A percentile compares a stretch with the other conserved stretches of the same genome.
These are phyloP conservation scores for Chaetomidium leptoderma DNA, from an alignment of 495 filamentous ascomycete genomes.

Conservation along the genomic window DNA sequence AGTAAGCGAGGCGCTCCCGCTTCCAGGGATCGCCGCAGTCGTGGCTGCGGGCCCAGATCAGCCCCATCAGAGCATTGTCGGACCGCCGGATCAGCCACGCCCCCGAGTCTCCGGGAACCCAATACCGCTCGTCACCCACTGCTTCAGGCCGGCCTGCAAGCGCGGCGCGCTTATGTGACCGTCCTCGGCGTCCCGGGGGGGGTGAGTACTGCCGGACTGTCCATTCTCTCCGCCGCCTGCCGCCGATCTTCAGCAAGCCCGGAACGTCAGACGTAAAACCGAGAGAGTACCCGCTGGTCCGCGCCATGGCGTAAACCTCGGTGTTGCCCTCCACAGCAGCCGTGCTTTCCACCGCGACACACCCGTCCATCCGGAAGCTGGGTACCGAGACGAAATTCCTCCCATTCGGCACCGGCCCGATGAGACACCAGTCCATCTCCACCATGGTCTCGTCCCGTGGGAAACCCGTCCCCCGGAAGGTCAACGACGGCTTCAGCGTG, in stretches of 20 bases:
- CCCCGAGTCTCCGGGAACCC: slow-evolving; percentile 21
- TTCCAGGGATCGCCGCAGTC: slow-evolving; percentile 7
- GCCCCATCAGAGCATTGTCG: slow-evolving; percentile 17
- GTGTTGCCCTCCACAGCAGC: slow-evolving; percentile 16
- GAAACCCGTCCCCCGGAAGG: slow-evolving; percentile 8
- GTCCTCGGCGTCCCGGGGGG: not conserved
- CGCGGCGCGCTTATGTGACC: not conserved
- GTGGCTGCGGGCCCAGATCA: slow-evolving; percentile 22
- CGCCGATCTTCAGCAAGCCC: slow-evolving; percentile 12
- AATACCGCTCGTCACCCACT: slow-evolving; percentile 20
- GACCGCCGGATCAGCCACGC: slow-evolving; percentile 22
- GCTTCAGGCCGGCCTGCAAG: slow-evolving; percentile 19
- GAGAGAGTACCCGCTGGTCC: slow-evolving; percentile 21
- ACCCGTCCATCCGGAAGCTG: not conserved
- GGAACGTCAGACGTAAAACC: slow-evolving; percentile 20
- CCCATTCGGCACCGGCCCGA: slow-evolving; percentile 15
- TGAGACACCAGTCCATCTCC: slow-evolving; percentile 21
- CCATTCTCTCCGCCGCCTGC: slow-evolving; percentile 15
- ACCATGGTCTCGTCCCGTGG: not conserved
- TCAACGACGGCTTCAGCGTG: slow-evolving; percentile 12
- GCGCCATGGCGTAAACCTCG: slow-evolving; percentile 18
- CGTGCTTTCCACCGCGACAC: not conserved
- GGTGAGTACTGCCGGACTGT: slow-evolving; percentile 20
- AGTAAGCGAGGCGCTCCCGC: slow-evolving; percentile 16
- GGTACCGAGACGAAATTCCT: slow-evolving; percentile 13